phyloP scores from a whole-genome alignment of 2,329 filamentous ascomycete species.

The Fusarium fracticaudum region DNA sequence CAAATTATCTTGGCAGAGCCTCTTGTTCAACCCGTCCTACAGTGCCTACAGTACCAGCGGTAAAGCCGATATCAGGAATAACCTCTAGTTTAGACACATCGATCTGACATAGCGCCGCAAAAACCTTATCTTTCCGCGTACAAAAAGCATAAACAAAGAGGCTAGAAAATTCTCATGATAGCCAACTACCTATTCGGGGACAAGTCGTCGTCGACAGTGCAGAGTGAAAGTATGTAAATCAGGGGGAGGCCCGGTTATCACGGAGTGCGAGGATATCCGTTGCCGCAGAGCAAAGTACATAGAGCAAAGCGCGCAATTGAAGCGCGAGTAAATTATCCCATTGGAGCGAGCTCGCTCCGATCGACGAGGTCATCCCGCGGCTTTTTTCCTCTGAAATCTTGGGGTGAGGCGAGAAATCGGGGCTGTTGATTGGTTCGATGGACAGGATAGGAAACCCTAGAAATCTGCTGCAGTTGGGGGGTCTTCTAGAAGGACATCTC shows the following conservation, averaged over 20 bases:
- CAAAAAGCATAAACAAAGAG: not conserved
- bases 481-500: conserved; percentile 38
- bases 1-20: not conserved
- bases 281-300: not conserved
- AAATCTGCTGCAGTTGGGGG: conserved; percentile 14
- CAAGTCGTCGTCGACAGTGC: not conserved
- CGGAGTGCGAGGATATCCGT: conserved; percentile 33
- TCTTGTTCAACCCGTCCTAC: not conserved
- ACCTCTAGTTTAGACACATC: not conserved
- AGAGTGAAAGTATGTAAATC: not conserved
- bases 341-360: conserved; percentile 28
- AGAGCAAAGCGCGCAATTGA: conserved; percentile 25
- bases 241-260: conserved; percentile 27
- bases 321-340: conserved; percentile 23
- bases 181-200: conserved; percentile 19
- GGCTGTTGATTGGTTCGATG: not conserved
- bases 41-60: not conserved
- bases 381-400: conserved; percentile 21
- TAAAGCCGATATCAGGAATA: not conserved
- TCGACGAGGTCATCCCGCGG: conserved; percentile 27
- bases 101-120: not conserved
- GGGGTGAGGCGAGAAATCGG: conserved; percentile 23
- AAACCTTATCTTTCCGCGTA: conserved; percentile 13
- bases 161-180: conserved; percentile 18
- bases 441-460: conserved; percentile 21